Base-by-base conservation (phyloP, 129 eudicot genomes). In the Gnaphalium uliginosum region DNA sequence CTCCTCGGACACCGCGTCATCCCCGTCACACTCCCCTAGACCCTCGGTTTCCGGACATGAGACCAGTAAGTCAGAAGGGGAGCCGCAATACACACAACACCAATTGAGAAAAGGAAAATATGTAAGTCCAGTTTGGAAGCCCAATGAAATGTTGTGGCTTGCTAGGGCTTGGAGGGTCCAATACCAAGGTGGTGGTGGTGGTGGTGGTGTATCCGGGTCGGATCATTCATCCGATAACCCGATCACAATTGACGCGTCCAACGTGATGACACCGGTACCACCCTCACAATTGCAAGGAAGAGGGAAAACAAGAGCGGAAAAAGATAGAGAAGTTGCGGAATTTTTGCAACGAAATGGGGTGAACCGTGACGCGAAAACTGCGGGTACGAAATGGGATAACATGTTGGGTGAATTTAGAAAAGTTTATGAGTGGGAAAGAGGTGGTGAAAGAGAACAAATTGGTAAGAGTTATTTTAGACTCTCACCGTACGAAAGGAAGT, bases 341-440 rank as follows among this genome's bases (percentile, higher is more conserved):
- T 90, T 76, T 68, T 54, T 90, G 43, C 86, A 76, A 54, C 63
- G 82, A 33, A 87, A 90, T 59, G 96, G 96, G 0, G 91, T 90
- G 18, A 86, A 78, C 15, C 80, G 96, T 15, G 96, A 90, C 54
- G 93, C 96, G 0, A 90, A 90, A 58, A 88, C 91, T 0, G 94
- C 96, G 0, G 96, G 96, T 2, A 90, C 96, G 0, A 90, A 90
- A 58, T 90, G 96, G 96, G 96, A 90, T 21, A 90, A 90, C 72
- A 88, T 90, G 96, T 84, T 90, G 85, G 96, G 96, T 7, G 96
- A 90, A 50, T 90, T 88, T 50, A 62, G 96, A 50, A 90, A 86
- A 70, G 96, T 90, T 41, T 88, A 81, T 61, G 93, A 88, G 17
- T 90, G 93, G 93, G 96, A 90, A 68, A 76, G 91, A 76, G 89